These are phyloP conservation scores for Cercospora sp. DNA, from an alignment of 2,329 filamentous ascomycete genomes.

Conservation along the genomic window DNA sequence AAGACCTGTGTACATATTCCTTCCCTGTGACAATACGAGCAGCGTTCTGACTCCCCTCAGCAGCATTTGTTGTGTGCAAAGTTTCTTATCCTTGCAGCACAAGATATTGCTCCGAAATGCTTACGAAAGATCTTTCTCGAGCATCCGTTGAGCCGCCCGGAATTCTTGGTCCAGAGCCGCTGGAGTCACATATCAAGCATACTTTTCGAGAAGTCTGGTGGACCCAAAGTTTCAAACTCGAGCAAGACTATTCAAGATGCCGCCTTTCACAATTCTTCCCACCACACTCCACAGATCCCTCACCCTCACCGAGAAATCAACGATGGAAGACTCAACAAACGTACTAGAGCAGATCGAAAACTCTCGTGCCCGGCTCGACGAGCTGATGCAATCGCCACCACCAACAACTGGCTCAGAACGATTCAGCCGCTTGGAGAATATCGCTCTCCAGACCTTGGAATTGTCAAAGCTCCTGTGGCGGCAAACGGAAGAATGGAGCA, in stretches of 20 bases:
- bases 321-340: not conserved
- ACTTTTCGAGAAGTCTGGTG: not conserved
- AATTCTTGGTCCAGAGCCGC: not conserved
- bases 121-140: not conserved
- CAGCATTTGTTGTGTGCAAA: not conserved
- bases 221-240: not conserved
- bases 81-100: not conserved
- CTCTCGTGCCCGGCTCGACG: not conserved
- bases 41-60: not conserved
- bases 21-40: not conserved
- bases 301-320: not conserved
- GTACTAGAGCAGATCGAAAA: not conserved
- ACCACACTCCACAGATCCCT: not conserved
- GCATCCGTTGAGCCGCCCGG: not conserved
- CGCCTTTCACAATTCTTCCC: not conserved
- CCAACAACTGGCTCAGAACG: not conserved
- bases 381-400: not conserved
- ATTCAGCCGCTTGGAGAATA: not conserved
- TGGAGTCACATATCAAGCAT: not conserved
- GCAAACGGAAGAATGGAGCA: not conserved
- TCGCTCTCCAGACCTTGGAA: not conserved
- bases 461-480: not conserved
- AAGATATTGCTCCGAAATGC: not conserved
- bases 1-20: not conserved
- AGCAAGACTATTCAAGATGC: not conserved